Evolutionary conservation across 2,329 filamentous ascomycete genomes (phyloP), one percentile per base, ranked within the genome.

Genomic region (Neonectria neomacrospora): DNA sequence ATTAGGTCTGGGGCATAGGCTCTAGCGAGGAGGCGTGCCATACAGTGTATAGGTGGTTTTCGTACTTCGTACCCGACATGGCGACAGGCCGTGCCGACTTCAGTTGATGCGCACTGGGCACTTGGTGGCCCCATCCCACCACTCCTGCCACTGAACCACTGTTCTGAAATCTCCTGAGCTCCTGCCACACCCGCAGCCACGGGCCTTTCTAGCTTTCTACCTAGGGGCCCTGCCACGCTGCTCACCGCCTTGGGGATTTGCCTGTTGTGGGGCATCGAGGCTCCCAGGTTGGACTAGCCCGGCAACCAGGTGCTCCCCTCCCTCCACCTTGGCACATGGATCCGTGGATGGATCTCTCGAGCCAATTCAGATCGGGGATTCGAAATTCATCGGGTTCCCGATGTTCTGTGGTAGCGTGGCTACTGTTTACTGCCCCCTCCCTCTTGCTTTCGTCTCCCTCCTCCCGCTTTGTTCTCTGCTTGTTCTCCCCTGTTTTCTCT

Each of bases 171-270:
- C 28, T 37, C 32, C 32, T 32, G 30, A 32, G 30, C 16, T 32
- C 52, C 52, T n/a, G 55, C 55, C 16, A 39, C 34, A 37, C 45
- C 51, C 58, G 44, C 28, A 23, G 26, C 50, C 50, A 30, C 22
- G 41, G 58, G 50, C 57, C 48, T 53, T 26, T 45, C 58, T 6
- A 26, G 23, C 6, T 26, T 26, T 6, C n/a, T n/a, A n/a, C n/a
- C n/a, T 39, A 58, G 42, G 50, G 50, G 34, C 34, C 34, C 45
- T 54, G 44, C 58, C 23, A 22, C 34, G 22, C 50, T 58, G 61
- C 62, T 72, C 70, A 72, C 70, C 70, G 70, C 70, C 66, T 71
- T 71, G 62, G 54, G 47, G 63, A 65, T 68, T 63, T 71, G 68
- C 68, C 68, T 67, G 65, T 63, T 70, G 69, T 70, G 70, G 70